Evolutionary conservation across 225 moss, liverwort and hornwort species (phyloP), one percentile per base, ranked within the genome.

Genomic region (Bryum argenteum): DNA sequence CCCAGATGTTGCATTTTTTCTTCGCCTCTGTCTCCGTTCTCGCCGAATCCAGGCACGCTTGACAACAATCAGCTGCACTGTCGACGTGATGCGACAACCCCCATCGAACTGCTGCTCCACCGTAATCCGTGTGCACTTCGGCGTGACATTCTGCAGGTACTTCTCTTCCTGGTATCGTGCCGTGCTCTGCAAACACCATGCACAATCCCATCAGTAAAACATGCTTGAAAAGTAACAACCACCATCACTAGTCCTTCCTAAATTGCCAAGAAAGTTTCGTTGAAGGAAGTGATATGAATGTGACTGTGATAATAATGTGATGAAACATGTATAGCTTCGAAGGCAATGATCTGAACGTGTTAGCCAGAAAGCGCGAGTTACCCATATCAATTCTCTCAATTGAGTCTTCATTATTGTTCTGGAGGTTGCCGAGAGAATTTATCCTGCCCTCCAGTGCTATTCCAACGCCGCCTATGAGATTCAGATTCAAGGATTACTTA

Each of bases 61-160:
- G 89, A 71, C 98, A 98, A 69, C 98, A 98, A 79, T 94, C 98
- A 16, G 94, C 98, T 8, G 98, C 94, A 77, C 87, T 94, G 13
- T 80, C 85, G 50, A 88, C 79, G 43, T 82, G 89, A 78, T 89
- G 82, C 11, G 88, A 69, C 41, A 91, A 69, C 48, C 98, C 98
- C 98, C 94, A 94, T 54, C 83, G 89, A 67, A 98, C 91, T 16
- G 98, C 94, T 8, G 51, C 14, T 28, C 94, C 98, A 19, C 72
- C 87, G 8, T 91, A 92, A 67, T 98, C 98, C 1, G 98, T 92
- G 70, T 92, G 94, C 1, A 73, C 66, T 61, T 98, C 88, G 13
- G 85, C 87, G 45, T 89, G 80, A 56, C 98, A 98, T 56, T 67
- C 83, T 1, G 71, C n/a, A 67, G 94, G 89, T 18, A 94, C n/a